These are phyloP conservation scores for Cercospora sp. DNA, from an alignment of 2,329 filamentous ascomycete genomes.

Conservation along the genomic window DNA sequence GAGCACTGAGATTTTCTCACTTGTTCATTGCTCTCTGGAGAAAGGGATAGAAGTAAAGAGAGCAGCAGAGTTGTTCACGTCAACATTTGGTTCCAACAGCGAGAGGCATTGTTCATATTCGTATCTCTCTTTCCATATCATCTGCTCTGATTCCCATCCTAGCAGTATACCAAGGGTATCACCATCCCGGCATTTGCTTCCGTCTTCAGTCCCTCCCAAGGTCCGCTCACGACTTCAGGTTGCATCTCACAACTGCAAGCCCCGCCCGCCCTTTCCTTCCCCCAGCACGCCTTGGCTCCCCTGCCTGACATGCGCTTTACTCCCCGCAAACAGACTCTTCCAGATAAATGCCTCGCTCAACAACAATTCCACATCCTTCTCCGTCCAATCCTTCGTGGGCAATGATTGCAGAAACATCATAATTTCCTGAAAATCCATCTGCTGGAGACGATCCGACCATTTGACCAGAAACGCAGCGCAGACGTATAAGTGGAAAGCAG, in stretches of 20 bases:
- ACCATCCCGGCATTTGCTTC: neutral
- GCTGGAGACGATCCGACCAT: conserved; percentile 91
- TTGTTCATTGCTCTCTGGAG: too few species aligned
- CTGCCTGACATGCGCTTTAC: conserved; percentile 73
- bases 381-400: conserved; percentile 90
- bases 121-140: neutral
- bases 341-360: conserved; percentile 97
- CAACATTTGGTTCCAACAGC: too few species aligned
- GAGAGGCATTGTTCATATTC: neutral
- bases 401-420: conserved; percentile 99
- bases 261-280: conserved; percentile 20
- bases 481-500: conserved; percentile 96
- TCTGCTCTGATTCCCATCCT: neutral
- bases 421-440: conserved; percentile 97
- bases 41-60: too few species aligned
- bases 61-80: too few species aligned
- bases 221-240: too few species aligned
- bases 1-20: neutral
- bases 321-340: conserved; percentile 96
- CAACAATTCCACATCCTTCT: conserved; percentile 95
- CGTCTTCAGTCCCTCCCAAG: too few species aligned
- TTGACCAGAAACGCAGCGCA: conserved; percentile 97
- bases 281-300: conserved; percentile 16
- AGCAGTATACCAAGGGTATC: neutral
- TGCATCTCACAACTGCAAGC: conserved; percentile 9